Evolutionary conservation across 441 rosid species (phyloP).

Genomic region (Biscutella laevigata): DNA sequence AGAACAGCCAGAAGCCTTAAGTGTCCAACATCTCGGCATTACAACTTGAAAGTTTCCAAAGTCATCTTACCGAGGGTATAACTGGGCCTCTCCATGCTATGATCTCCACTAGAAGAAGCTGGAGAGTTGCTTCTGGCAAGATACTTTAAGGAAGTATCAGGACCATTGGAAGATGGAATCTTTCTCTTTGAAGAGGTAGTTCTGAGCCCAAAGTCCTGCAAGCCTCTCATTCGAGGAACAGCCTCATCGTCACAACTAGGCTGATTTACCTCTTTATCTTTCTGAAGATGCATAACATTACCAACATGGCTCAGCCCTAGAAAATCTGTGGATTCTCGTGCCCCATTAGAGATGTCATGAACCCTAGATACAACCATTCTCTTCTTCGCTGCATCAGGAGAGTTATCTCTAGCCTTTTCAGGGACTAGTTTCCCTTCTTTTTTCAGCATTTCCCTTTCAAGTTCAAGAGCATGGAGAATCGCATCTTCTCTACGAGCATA

Average conservation of each 20-base stretch:
- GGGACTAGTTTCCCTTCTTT: constrained; percentile 44
- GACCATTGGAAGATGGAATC: constrained; percentile 36
- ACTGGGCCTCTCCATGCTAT: constrained; percentile 36
- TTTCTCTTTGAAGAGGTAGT: constrained; percentile 51
- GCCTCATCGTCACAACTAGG: constrained; percentile 41
- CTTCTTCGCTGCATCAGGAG: constrained; percentile 35
- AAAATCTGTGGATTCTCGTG: constrained; percentile 14
- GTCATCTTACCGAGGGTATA: constrained; percentile 48
- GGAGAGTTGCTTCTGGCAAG: constrained; percentile 32
- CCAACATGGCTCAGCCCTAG: constrained; percentile 9
- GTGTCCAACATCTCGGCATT: constrained; percentile 19
- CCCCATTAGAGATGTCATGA: constrained; percentile 33
- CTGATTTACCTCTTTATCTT: constrained; percentile 38
- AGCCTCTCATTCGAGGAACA: constrained; percentile 74
- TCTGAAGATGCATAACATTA: constrained; percentile 29
- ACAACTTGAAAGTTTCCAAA: constrained; percentile 16
- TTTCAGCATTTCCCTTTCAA: constrained; percentile 59
- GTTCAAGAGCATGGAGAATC: constrained; percentile 95
- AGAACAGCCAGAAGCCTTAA: constrained; percentile 15
- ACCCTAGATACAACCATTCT: constrained; percentile 34
- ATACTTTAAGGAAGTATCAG: constrained; percentile 39
- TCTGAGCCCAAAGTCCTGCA: constrained; percentile 74
- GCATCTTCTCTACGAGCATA: constrained; percentile 99
- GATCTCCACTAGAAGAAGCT: constrained; percentile 39
- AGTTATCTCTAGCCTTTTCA: constrained; percentile 31